Base-by-base conservation (phyloP, 2,329 filamentous ascomycete species). In the Alternaria sp. region DNA sequence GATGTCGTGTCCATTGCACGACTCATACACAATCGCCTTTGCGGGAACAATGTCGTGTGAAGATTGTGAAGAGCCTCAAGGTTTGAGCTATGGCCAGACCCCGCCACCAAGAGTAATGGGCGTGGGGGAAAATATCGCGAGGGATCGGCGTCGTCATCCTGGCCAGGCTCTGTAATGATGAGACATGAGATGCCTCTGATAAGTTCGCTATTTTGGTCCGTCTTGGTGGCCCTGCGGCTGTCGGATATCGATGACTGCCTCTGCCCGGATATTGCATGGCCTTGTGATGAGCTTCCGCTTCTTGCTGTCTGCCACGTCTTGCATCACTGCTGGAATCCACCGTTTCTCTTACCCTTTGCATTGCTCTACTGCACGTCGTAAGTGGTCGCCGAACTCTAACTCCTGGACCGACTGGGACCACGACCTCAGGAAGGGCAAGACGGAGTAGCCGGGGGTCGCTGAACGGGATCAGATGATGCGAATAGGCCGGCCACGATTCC, bases 381-480 rank as follows among this genome's bases (percentile, higher is more conserved):
- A 61, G 59, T 63, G 60, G 53, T 47, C 58, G 55, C 64, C 59
- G 56, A 59, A 47, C 30, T 16, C 26, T 46, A 28, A 64, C 30
- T 32, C 62, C 52, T 53, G 59, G 57, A 48, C 46, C 65, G 65
- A 75, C 71, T 74, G 72, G 73, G 59, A 70, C 70, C 73, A 75
- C 71, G 68, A 41, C 38, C 8, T 22, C 18, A 41, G 18, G 4
- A 71, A 46, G 67, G 61, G 61, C 62, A 44, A 22, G 61, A 60
- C 61, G 62, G 56, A 56, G 30, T 49, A 63, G 65, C 63, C 65
- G 59, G 64, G 64, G 67, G 59, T 57, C 48, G 58, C 51, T 49
- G 55, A 64, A 51, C 60, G 65, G 71, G 70, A 77, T 76, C 75
- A 78, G 75, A 78, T 78, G 75, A 76, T 74, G 69, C 64, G 62